phyloP scores from a whole-genome alignment of 2,329 filamentous ascomycete species.

The Colletotrichum cereale region DNA sequence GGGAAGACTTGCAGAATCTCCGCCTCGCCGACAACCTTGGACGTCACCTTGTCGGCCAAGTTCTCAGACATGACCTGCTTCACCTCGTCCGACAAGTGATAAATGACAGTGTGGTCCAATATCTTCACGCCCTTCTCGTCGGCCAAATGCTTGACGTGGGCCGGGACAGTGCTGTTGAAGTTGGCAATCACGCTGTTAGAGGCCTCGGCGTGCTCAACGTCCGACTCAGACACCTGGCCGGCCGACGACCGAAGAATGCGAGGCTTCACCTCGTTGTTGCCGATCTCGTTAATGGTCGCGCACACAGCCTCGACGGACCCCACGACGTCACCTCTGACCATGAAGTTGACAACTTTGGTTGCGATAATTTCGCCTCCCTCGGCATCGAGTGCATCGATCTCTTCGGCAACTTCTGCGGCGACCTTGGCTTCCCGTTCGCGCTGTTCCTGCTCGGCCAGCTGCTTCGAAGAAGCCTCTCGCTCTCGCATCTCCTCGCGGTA shows the following conservation, averaged over 20 bases:
- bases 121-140: constrained; percentile 80
- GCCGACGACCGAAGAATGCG: constrained; percentile 82
- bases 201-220: constrained; percentile 87
- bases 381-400: constrained; percentile 53
- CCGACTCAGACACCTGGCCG: constrained; percentile 84
- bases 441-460: constrained; percentile 81
- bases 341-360: constrained; percentile 77
- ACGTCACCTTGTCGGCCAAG: constrained; percentile 74
- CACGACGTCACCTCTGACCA: constrained; percentile 92
- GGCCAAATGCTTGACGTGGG: constrained; percentile 77
- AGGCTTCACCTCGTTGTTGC: constrained; percentile 85
- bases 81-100: constrained; percentile 81
- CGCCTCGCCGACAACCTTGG: constrained; percentile 86
- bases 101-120: constrained; percentile 89
- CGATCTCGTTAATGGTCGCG: constrained; percentile 80
- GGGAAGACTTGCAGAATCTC: constrained; percentile 87
- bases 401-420: constrained; percentile 53
- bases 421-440: constrained; percentile 66
- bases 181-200: constrained; percentile 83
- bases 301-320: constrained; percentile 93
- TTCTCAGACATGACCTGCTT: constrained; percentile 76
- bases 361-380: constrained; percentile 49
- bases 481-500: constrained; percentile 81
- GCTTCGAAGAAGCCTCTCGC: constrained; percentile 80
- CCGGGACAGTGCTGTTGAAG: constrained; percentile 83